These are phyloP conservation scores for Blastocystis hominis DNA, from an alignment of 352 stramenopile genomes.

Conservation along the genomic window DNA sequence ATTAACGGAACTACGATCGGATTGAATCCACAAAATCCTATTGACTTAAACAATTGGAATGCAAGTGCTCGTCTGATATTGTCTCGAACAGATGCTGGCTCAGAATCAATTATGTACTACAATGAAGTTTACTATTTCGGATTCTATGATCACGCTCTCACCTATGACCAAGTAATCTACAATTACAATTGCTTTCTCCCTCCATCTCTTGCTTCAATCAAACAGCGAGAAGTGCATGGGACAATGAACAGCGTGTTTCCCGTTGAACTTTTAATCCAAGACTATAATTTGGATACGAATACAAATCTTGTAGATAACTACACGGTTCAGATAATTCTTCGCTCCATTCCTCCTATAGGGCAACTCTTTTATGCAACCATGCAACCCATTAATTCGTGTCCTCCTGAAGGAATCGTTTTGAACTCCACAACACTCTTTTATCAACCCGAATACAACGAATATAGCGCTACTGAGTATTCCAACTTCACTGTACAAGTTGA, in stretches of 20 bases:
- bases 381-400: background rate
- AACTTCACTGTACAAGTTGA: background rate
- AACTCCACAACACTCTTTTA: background rate
- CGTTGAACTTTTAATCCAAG: background rate
- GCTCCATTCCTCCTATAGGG: background rate
- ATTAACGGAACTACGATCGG: background rate
- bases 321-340: background rate
- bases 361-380: background rate
- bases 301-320: conserved; percentile 18
- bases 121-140: conserved; percentile 11
- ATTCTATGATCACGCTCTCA: background rate
- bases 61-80: background rate
- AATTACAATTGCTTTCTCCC: conserved; percentile 18
- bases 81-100: background rate
- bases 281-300: conserved; percentile 17
- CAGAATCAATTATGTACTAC: background rate
- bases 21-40: background rate
- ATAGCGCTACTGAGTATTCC: background rate
- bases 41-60: background rate
- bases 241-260: background rate
- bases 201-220: background rate
- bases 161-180: background rate
- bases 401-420: background rate
- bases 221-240: background rate
- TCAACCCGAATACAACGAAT: background rate